phyloP scores from a whole-genome alignment of 805 yeast genomes.

The Trichomonascus vanleenenianus region DNA sequence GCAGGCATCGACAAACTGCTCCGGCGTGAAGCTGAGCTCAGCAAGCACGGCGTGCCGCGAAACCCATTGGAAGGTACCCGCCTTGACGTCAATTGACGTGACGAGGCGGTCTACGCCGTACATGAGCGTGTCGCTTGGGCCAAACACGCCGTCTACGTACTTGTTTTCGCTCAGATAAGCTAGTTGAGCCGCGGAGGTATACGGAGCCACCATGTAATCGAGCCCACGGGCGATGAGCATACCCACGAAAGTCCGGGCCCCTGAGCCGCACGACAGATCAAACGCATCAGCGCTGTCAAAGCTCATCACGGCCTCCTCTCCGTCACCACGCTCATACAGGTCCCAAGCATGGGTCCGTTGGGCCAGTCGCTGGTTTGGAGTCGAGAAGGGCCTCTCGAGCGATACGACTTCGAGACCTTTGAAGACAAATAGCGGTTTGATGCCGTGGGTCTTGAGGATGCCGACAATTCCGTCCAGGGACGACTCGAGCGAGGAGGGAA shows the following conservation, averaged over 20 bases:
- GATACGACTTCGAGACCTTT: constrained; percentile 49
- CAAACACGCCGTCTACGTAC: constrained; percentile 67
- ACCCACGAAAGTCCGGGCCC: constrained; percentile 41
- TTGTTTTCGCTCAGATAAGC: constrained; percentile 54
- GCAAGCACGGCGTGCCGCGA: constrained; percentile 49
- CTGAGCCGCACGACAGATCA: constrained; percentile 13
- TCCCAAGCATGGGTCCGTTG: constrained; percentile 38
- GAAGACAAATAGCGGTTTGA: constrained; percentile 76
- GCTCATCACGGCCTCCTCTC: constrained; percentile 22
- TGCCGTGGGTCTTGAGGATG: constrained; percentile 48
- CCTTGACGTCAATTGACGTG: constrained; percentile 58
- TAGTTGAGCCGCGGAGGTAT: constrained; percentile 70
- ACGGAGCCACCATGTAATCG: constrained; percentile 75
- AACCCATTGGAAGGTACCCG: constrained; percentile 58
- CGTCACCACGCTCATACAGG: constrained; percentile 30
- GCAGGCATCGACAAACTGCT: constrained; percentile 67
- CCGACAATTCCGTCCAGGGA: constrained; percentile 56
- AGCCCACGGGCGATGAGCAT: constrained; percentile 48
- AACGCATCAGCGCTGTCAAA: constrained; percentile 23
- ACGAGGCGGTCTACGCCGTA: constrained; percentile 64
- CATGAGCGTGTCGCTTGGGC: constrained; percentile 74
- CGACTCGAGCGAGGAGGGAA: constrained; percentile 54
- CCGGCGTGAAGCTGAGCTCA: constrained; percentile 51
- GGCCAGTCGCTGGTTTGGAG: constrained; percentile 18
- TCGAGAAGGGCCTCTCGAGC: constrained; percentile 22